Evolutionary conservation across 306 rosid species (phyloP), one percentile per base, ranked within the genome.

Genomic region (Senna tora): DNA sequence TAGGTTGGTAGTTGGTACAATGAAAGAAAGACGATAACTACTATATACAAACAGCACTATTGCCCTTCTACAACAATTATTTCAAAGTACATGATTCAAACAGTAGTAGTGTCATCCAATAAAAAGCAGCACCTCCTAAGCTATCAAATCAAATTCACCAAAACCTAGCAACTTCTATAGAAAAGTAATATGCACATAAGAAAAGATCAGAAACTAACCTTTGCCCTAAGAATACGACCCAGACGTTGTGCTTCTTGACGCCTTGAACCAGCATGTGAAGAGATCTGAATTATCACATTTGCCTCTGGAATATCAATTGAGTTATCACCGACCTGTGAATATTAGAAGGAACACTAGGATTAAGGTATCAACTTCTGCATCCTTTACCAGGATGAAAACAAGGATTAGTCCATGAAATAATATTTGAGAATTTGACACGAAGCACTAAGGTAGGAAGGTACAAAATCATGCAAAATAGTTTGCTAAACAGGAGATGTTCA

Each of bases 181-280:
- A 66, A 50, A 73, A 68, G 62, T 21, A 65, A 61, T 12, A 69
- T 41, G 9, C 30, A 58, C 5, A 25, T 36, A 33, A 56, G 0
- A 17, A 33, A 64, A 39, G 2, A 69, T 66, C 53, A 71, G 75
- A 79, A 69, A 81, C 86, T 59, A 69, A 87, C 98, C 94, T 93
- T 93, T 30, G 98, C 98, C 87, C 98, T 87, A 74, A 93, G 97
- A 93, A 93, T 93, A 87, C 96, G 97, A 59, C 98, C 98, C 65
- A 93, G 84, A 76, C 98, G 98, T 57, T 93, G 98, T 71, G 97
- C 98, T 81, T 93, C 98, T 80, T 93, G 98, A 83, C 98, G 93
- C 75, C 98, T 93, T 80, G 98, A 93, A 67, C 96, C 98, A 65
- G 98, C 98, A 84, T 93, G 98, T 57, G 98, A 93, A 55, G 98